These are phyloP conservation scores for Bruguiera gymnorhiza DNA, from an alignment of 345 rosid genomes.

Conservation along the genomic window DNA sequence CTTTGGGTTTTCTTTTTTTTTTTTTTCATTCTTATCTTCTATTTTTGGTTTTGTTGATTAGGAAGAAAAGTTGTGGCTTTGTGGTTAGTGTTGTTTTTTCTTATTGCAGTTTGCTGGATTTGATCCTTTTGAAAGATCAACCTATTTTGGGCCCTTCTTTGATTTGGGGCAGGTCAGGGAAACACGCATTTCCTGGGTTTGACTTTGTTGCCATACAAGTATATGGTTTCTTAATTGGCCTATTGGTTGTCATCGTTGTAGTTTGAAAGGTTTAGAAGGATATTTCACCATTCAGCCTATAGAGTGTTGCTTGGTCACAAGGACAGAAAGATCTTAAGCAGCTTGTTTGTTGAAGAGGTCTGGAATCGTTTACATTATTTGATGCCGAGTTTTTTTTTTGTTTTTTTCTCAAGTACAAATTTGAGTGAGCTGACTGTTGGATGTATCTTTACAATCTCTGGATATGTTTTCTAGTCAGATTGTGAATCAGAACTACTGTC, in stretches of 20 bases:
- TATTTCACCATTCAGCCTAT: conserved; percentile 89
- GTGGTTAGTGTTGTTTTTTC: conserved; percentile 7
- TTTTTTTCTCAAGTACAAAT: not conserved
- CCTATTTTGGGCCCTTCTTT: conserved; percentile 88
- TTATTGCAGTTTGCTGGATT: conserved; percentile 83
- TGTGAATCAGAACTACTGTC: too few relatives aligned
- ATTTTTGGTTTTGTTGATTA: not conserved
- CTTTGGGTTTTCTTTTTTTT: not conserved
- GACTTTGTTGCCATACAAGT: not conserved
- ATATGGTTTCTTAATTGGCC: not conserved
- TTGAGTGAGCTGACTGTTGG: not conserved
- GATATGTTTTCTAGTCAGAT: not conserved
- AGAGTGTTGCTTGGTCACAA: conserved; percentile 86
- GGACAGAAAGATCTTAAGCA: conserved; percentile 74
- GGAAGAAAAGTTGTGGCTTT: not conserved
- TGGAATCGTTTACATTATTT: conserved; percentile 4
- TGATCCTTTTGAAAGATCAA: conserved; percentile 91
- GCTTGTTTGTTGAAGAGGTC: conserved; percentile 84
- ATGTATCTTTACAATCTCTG: not conserved
- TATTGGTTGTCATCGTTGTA: conserved; percentile 11
- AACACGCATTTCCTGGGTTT: not conserved
- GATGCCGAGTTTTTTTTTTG: not conserved
- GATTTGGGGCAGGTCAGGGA: conserved; percentile 81
- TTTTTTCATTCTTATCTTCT: not conserved
- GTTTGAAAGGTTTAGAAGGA: conserved; percentile 94